Evolutionary conservation across 2,329 filamentous ascomycete genomes (phyloP).

Genomic region (Zymoseptoria pseudotritici): DNA sequence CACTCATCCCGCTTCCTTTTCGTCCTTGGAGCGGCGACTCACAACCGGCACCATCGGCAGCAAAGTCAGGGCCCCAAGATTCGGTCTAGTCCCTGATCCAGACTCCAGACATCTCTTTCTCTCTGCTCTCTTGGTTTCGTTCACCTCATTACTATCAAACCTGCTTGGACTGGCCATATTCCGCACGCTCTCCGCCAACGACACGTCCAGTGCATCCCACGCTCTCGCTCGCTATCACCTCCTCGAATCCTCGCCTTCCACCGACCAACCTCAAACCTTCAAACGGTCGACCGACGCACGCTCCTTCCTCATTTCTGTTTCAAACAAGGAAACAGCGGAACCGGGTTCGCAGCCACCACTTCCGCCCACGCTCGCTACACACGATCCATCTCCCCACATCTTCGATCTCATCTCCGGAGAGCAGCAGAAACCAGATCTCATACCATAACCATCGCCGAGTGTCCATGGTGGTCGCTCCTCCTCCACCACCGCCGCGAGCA

Average conservation of each 20-base stretch:
- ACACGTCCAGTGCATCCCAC: too few relatives aligned
- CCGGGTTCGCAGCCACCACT: not conserved
- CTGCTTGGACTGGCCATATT: too few relatives aligned
- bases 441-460: not conserved
- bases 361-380: not conserved
- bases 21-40: too few relatives aligned
- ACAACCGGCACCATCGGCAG: too few relatives aligned
- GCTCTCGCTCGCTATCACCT: not conserved
- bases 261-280: not conserved
- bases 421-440: not conserved
- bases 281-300: not conserved
- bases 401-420: not conserved
- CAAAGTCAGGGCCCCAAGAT: too few relatives aligned
- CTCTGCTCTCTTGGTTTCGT: too few relatives aligned
- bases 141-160: too few relatives aligned
- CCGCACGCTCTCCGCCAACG: too few relatives aligned
- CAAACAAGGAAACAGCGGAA: not conserved
- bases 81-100: too few relatives aligned
- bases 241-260: not conserved
- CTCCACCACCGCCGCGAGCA: constrained; percentile 16
- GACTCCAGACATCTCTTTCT: too few relatives aligned
- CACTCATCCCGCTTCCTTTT: too few relatives aligned
- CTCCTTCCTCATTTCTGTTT: not conserved
- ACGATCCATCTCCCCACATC: not conserved
- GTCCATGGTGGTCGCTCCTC: not conserved